phyloP scores from a whole-genome alignment of 1,284 basidiomycete genomes.

The Moesziomyces sp. region DNA sequence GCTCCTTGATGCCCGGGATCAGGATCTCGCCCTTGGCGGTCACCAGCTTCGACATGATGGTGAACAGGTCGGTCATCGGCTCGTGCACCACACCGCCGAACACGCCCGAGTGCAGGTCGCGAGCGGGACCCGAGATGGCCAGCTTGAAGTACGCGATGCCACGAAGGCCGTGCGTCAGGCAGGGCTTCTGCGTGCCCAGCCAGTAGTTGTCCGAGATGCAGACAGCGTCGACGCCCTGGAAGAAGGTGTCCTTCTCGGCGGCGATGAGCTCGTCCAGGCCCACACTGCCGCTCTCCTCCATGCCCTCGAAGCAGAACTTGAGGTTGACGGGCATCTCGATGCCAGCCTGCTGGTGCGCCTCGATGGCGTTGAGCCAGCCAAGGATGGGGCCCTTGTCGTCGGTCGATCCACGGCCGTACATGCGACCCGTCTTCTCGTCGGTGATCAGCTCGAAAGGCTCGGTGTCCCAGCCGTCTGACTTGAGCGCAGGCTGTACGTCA shows the following conservation, averaged over 20 bases:
- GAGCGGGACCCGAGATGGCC: slow-evolving; percentile 82
- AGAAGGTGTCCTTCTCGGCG: slow-evolving; percentile 83
- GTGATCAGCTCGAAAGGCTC: slow-evolving; percentile 86
- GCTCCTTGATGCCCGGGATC: slow-evolving; percentile 89
- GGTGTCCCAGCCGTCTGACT: slow-evolving; percentile 82
- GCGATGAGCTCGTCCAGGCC: slow-evolving; percentile 91
- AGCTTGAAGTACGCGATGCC: slow-evolving; percentile 91
- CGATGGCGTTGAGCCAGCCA: slow-evolving; percentile 93
- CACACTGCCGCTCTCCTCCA: slow-evolving; percentile 96
- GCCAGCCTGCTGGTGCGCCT: slow-evolving; percentile 80
- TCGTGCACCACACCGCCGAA: slow-evolving; percentile 69
- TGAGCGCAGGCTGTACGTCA: slow-evolving; percentile 71
- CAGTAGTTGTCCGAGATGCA: slow-evolving; percentile 77
- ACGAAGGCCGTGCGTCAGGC: slow-evolving; percentile 71
- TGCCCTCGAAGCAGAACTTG: slow-evolving; percentile 92
- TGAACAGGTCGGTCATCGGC: slow-evolving; percentile 75
- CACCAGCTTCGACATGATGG: slow-evolving; percentile 80
- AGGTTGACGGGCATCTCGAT: slow-evolving; percentile 91
- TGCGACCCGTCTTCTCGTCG: slow-evolving; percentile 76
- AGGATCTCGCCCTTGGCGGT: slow-evolving; percentile 84
- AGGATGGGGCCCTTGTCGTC: slow-evolving; percentile 70
- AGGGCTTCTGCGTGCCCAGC: slow-evolving; percentile 68
- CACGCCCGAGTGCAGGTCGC: slow-evolving; percentile 87
- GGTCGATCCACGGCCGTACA: slow-evolving; percentile 80
- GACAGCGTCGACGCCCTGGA: slow-evolving; percentile 90